Base-by-base conservation (phyloP, 1,284 basidiomycete genomes). In the Rhodotorula sp. region DNA sequence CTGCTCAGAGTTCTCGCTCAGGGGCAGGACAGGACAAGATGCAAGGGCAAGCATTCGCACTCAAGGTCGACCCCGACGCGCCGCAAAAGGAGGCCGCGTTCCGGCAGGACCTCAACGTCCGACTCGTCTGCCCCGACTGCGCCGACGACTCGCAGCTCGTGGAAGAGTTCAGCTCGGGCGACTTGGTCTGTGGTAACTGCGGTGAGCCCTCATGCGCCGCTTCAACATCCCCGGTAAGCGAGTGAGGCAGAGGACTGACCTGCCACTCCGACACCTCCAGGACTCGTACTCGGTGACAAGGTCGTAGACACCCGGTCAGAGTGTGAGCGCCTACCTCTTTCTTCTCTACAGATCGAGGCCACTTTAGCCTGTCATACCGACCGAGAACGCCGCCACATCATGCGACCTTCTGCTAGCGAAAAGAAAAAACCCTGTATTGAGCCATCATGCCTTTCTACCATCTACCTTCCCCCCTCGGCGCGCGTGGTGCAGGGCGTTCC, bases 281-380 rank as follows among this genome's bases (percentile, higher is more conserved):
- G 75, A 21, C 67, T 76, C 43, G 93, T 98, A 73, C 85, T 98
- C 74, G 94, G 95, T 79, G 95, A 99, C 82, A 87, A 94, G 78
- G 91, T 99, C 72, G 94, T 99, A 58, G 97, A 99, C 82, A 99
- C 97, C 46, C 86, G 97, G 79, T 95, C 92, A 83, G 97, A 99
- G 89, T 99, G 83, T 85, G 68, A 81, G 84, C 64, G 39, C 39
- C 58, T 34, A 3, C 52, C 43, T 60, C 47, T 23, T 54, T 46
- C 12, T 39, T 29, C 43, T 10, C 47, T 48, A n/a, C 49, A 46
- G 16, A 12, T 18, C 43, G 14, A n/a, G 21, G 10, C 5, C 39
- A 18, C 1, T 6, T 5, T 39, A 43, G 8, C 8, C 39, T 34
- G 23, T 3, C 12, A 12, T 10, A 58, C 3, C 20, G 23, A 23